Evolutionary conservation across 164 flowering plant genomes (phyloP), one percentile per base, ranked within the genome.

Genomic region (Chimonanthus praecox): DNA sequence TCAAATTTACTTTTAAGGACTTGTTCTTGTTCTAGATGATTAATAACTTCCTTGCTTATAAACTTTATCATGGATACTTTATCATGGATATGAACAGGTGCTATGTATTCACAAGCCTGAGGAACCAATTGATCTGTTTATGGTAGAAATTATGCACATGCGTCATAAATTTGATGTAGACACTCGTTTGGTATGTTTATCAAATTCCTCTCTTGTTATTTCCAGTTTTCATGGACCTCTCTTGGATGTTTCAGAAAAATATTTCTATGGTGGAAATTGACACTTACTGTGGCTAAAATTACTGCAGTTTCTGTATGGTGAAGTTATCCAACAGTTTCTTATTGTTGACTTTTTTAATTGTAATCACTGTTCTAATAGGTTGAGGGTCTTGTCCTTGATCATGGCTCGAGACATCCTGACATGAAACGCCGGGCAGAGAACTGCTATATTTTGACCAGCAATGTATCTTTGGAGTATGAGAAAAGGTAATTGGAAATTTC

Each of bases 111-210:
- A 97, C 67, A 96, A 96, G 78, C 94, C 97, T 61, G 92, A 89
- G 46, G 99, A 94, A 74, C 78, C 91, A 43, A 88, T 92, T 77
- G 99, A 96, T 82, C 82, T 96, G 15, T 96, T 96, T 81, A 96
- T 96, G 99, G 99, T 96, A 77, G 99, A 96, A 83, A 91, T 96
- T 76, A 96, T 96, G 98, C 99, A 96, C 85, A 96, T 96, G 99
- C 95, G 97, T 49, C 99, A 96, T 72, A 96, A 94, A 81, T 96
- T 96, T 85, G 98, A 96, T 81, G 97, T 92, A 6, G 99, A 94
- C 81, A 96, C 98, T 10, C 90, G 95, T 44, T 82, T 96, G 92
- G 99, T 96, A 87, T 69, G 85, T 81, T 60, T 33, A 45, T 71
- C 33, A 13, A 10, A 64, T n/a, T 68, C 43, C 60, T 3, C 64